Percentiles rank a stretch among this genome's conserved stretches.
These are phyloP conservation scores for Macrotyloma uniflorum DNA, from an alignment of 306 rosid species.

Conservation along the genomic window DNA sequence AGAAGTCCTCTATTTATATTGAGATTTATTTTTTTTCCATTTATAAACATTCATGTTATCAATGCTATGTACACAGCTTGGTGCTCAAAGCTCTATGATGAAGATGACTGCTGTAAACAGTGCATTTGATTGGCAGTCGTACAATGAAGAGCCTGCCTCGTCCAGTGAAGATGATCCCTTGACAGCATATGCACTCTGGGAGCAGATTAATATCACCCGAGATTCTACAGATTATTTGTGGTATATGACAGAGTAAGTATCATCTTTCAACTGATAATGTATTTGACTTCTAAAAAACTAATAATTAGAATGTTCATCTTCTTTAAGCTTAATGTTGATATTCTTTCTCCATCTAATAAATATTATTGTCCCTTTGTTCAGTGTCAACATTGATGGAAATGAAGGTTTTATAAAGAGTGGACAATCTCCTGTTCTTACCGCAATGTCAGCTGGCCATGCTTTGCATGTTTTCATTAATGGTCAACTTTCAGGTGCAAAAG, in stretches of 20 bases:
- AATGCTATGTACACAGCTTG: conserved; percentile 51
- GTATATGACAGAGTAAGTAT: conserved; percentile 96
- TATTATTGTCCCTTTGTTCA: conserved; percentile 36
- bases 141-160: conserved; percentile 75
- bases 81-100: conserved; percentile 52
- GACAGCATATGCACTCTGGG: conserved; percentile 63
- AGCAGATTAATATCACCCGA: conserved; percentile 75
- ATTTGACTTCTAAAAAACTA: neutral
- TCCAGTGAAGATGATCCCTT: conserved; percentile 52
- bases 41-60: conserved; percentile 21
- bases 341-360: conserved; percentile 23
- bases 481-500: conserved; percentile 72
- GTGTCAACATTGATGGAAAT: conserved; percentile 70
- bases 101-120: conserved; percentile 61
- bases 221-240: conserved; percentile 92
- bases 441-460: conserved; percentile 90
- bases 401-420: conserved; percentile 77
- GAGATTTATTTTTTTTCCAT: neutral
- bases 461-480: conserved; percentile 90
- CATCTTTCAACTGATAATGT: conserved; percentile 23
- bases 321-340: conserved; percentile 1
- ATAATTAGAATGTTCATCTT: conserved; percentile 27
- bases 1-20: neutral
- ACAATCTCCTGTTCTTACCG: conserved; percentile 68
- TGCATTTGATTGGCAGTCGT: conserved; percentile 72